Evolutionary conservation across 495 filamentous ascomycete genomes (phyloP).

Genomic region (Gamarada debralockiae): DNA sequence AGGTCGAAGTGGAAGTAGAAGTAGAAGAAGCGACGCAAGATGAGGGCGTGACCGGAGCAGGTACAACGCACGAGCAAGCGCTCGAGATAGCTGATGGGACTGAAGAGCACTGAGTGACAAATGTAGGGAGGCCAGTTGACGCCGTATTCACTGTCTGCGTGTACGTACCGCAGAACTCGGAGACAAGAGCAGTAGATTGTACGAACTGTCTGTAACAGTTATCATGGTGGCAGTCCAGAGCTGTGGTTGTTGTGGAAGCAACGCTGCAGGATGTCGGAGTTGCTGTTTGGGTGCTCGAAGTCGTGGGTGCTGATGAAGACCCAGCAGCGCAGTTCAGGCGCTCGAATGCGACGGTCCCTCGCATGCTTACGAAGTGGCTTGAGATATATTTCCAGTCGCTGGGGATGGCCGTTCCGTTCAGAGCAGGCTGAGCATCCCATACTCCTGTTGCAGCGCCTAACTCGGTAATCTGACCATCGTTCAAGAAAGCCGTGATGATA

Average conservation of each 20-base stretch:
- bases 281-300: too few relatives aligned
- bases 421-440: conserved; percentile 41
- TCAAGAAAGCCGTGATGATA: conserved; percentile 49
- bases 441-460: conserved; percentile 49
- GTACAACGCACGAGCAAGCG: conserved; percentile 5
- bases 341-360: too few relatives aligned
- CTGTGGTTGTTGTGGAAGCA: not conserved
- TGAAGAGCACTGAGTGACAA: conserved; percentile 19
- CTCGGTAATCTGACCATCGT: conserved; percentile 58
- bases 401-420: conserved; percentile 37
- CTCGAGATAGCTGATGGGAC: not conserved
- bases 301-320: too few relatives aligned
- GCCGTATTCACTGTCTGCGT: conserved; percentile 2
- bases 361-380: too few relatives aligned
- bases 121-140: conserved; percentile 18
- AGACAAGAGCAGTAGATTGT: not conserved
- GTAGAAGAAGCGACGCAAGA: not conserved
- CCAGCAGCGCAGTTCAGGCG: too few relatives aligned
- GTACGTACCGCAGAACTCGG: conserved; percentile 5
- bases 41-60: not conserved
- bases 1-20: not conserved
- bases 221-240: conserved; percentile 1
- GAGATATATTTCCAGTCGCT: conserved; percentile 34
- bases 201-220: conserved; percentile 3
- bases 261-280: too few relatives aligned